Evolutionary conservation across 164 flowering plant species (phyloP).

Genomic region (Dillenia suffruticosa): DNA sequence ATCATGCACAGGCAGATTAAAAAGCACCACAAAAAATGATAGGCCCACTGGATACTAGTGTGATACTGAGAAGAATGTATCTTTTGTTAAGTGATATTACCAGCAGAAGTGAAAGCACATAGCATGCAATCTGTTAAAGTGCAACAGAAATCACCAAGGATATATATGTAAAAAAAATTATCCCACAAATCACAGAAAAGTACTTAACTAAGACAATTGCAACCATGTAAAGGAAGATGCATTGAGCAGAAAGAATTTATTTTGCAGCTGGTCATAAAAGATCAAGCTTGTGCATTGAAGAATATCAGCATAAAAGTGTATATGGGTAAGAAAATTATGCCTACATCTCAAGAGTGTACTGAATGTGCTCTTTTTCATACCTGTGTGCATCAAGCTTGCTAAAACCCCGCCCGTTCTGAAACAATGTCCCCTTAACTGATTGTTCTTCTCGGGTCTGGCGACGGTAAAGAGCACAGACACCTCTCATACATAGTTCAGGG

Average conservation of each 20-base stretch:
- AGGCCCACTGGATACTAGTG: no score
- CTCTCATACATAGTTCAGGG: slow-evolving; percentile 67
- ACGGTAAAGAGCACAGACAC: slow-evolving; percentile 77
- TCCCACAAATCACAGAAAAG: no score
- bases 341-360: background rate
- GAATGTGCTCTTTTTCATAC: slow-evolving; percentile 21
- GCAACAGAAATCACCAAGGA: no score
- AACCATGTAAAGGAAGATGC: no score
- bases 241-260: background rate
- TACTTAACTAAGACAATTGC: no score
- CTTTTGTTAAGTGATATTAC: no score
- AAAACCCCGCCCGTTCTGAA: slow-evolving; percentile 46
- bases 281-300: background rate
- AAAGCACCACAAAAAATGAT: no score
- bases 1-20: no score
- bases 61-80: no score
- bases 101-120: no score
- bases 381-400: slow-evolving; percentile 50
- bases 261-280: background rate
- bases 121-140: no score
- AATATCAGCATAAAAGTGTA: background rate
- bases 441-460: slow-evolving; percentile 55
- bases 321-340: background rate
- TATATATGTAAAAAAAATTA: no score
- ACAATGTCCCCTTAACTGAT: slow-evolving; percentile 19